Percentiles rank a stretch among this genome's conserved stretches.
These are phyloP conservation scores for Tilletia walkeri DNA, from an alignment of 1,284 basidiomycete species.

Conservation along the genomic window DNA sequence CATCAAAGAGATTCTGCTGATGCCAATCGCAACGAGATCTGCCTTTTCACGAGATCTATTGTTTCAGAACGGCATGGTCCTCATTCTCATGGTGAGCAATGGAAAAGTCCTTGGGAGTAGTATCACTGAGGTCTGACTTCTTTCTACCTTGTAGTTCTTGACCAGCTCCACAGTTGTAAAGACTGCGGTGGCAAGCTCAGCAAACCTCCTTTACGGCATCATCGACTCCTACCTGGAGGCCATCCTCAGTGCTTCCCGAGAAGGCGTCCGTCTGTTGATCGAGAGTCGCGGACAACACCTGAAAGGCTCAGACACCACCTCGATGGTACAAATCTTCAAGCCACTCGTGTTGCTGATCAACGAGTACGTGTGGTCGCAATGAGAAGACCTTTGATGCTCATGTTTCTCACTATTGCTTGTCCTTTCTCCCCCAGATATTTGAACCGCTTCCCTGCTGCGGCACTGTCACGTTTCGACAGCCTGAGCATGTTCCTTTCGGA, in stretches of 20 bases:
- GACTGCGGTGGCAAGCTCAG: not conserved
- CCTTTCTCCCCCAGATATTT: not conserved
- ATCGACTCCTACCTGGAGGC: not conserved
- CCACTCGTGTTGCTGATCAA: not conserved
- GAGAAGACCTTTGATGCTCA: not conserved
- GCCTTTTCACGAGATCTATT: not conserved
- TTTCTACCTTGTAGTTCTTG: not conserved
- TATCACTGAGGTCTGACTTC: not conserved
- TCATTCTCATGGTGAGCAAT: not conserved
- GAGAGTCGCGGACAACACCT: not conserved
- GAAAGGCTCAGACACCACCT: not conserved
- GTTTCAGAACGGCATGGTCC: not conserved
- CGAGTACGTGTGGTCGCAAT: not conserved
- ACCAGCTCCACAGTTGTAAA: slow-evolving; percentile 6
- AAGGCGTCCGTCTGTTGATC: not conserved
- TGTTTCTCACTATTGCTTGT: not conserved
- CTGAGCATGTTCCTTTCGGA: not conserved
- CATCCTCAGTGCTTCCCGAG: not conserved
- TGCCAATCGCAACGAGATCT: not conserved
- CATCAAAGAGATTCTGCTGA: not conserved
- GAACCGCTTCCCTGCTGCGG: not conserved
- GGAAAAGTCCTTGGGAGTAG: not conserved
- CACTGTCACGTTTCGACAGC: not conserved
- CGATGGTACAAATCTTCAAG: slow-evolving; percentile 11
- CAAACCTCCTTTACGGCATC: slow-evolving; percentile 7